A percentile compares a stretch with the other conserved stretches of the same genome.
Evolutionary conservation across 2,329 filamentous ascomycete genomes (phyloP).

Genomic region (Ophiobolus disseminans): DNA sequence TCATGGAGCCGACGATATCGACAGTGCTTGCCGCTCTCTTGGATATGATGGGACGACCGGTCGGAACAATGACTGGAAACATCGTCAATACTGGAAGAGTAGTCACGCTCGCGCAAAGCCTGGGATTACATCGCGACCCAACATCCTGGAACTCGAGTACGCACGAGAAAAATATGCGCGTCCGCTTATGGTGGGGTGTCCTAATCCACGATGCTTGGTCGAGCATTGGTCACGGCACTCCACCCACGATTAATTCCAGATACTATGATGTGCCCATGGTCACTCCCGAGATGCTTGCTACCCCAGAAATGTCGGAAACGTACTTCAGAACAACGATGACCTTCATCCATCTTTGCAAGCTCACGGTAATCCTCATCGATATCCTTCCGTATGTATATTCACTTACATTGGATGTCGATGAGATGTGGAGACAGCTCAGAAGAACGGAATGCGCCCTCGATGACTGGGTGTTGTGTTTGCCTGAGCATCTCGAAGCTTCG

Average conservation of each 20-base stretch:
- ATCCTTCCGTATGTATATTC: slow-evolving; percentile 25
- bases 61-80: slow-evolving; percentile 26
- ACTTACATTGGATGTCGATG: slow-evolving; percentile 9
- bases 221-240: slow-evolving; percentile 29
- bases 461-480: slow-evolving; percentile 19
- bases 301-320: not conserved
- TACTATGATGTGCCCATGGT: slow-evolving; percentile 24
- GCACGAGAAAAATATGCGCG: slow-evolving; percentile 25
- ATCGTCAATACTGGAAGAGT: slow-evolving; percentile 26
- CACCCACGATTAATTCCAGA: slow-evolving; percentile 19
- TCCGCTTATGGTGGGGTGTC: slow-evolving; percentile 30
- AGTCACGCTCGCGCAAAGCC: slow-evolving; percentile 28
- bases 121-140: slow-evolving; percentile 26
- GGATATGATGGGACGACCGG: slow-evolving; percentile 27
- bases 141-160: slow-evolving; percentile 17
- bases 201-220: slow-evolving; percentile 31
- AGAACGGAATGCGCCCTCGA: slow-evolving; percentile 19
- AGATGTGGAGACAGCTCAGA: slow-evolving; percentile 12
- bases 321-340: slow-evolving; percentile 3
- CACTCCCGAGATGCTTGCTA: not conserved
- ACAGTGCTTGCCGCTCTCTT: slow-evolving; percentile 24
- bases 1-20: slow-evolving; percentile 28
- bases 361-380: slow-evolving; percentile 25
- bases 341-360: slow-evolving; percentile 23
- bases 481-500: slow-evolving; percentile 4